Percentiles rank a stretch among this genome's conserved stretches.
Evolutionary conservation across 2,329 filamentous ascomycete species (phyloP).

Genomic region (Thermothelomyces thermophilus): DNA sequence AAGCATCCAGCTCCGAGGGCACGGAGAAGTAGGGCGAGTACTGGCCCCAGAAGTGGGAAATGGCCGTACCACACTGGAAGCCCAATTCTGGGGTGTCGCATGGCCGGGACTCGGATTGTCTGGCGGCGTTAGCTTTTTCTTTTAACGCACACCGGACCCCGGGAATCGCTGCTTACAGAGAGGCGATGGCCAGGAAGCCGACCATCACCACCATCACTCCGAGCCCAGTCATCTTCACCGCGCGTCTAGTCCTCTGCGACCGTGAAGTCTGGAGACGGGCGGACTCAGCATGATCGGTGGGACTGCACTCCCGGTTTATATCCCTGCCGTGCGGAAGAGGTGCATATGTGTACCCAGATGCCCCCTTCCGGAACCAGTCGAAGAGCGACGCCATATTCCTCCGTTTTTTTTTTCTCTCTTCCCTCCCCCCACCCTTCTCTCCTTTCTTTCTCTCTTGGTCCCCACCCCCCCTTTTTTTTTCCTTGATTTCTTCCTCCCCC

Average conservation of each 20-base stretch:
- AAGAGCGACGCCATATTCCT: not conserved
- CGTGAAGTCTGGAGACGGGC: not conserved
- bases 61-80: slow-evolving; percentile 55
- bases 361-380: slow-evolving; percentile 1
- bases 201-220: slow-evolving; percentile 7
- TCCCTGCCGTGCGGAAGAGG: not conserved
- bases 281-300: not conserved
- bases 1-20: slow-evolving; percentile 54
- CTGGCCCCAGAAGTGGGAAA: slow-evolving; percentile 73
- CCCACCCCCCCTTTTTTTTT: no score
- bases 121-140: not conserved
- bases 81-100: slow-evolving; percentile 51
- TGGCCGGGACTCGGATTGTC: slow-evolving; percentile 23
- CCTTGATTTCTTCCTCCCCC: no score
- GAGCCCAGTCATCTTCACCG: slow-evolving; percentile 4
- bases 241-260: not conserved
- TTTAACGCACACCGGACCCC: not conserved
- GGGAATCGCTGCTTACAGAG: slow-evolving; percentile 21
- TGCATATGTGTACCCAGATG: slow-evolving; percentile 9
- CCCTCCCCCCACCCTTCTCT: no score
- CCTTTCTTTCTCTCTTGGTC: no score
- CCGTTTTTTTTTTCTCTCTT: no score
- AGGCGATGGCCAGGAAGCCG: slow-evolving; percentile 17
- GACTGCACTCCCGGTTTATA: not conserved
- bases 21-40: slow-evolving; percentile 82